phyloP scores from a whole-genome alignment of 2,329 filamentous ascomycete genomes.

The Xylariales sp. region DNA sequence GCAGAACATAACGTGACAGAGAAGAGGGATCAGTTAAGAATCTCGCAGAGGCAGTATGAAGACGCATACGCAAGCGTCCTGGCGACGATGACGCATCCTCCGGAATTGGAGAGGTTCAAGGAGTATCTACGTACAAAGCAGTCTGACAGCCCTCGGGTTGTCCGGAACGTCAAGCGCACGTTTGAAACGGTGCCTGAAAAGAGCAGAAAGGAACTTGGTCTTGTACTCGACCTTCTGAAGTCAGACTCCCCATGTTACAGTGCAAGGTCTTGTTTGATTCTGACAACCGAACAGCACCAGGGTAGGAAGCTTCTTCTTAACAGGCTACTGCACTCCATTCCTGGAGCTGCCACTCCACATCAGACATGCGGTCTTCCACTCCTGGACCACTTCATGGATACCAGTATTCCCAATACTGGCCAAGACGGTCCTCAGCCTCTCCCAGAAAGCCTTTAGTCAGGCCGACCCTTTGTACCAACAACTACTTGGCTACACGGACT shows the following conservation, averaged over 20 bases:
- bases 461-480: constrained; percentile 49
- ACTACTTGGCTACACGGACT: constrained; percentile 53
- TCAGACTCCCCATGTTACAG: neutral
- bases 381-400: constrained; percentile 56
- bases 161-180: constrained; percentile 40
- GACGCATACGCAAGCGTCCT: constrained; percentile 35
- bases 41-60: constrained; percentile 47
- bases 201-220: constrained; percentile 32
- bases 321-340: constrained; percentile 61
- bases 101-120: constrained; percentile 38
- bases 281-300: constrained; percentile 44
- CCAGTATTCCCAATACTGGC: constrained; percentile 49
- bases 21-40: constrained; percentile 34
- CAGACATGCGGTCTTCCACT: constrained; percentile 57
- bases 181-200: constrained; percentile 31
- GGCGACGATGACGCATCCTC: constrained; percentile 31
- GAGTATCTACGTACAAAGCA: constrained; percentile 50
- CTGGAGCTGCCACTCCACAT: constrained; percentile 55
- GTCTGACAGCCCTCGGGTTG: constrained; percentile 48
- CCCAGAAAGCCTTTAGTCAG: constrained; percentile 50
- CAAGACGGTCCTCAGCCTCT: constrained; percentile 50
- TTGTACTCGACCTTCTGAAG: constrained; percentile 16
- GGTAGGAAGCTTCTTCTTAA: constrained; percentile 59
- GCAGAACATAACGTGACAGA: constrained; percentile 34
- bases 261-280: neutral